Base-by-base conservation (phyloP, 2,329 filamentous ascomycete species). In the Leptographium galeiforme region DNA sequence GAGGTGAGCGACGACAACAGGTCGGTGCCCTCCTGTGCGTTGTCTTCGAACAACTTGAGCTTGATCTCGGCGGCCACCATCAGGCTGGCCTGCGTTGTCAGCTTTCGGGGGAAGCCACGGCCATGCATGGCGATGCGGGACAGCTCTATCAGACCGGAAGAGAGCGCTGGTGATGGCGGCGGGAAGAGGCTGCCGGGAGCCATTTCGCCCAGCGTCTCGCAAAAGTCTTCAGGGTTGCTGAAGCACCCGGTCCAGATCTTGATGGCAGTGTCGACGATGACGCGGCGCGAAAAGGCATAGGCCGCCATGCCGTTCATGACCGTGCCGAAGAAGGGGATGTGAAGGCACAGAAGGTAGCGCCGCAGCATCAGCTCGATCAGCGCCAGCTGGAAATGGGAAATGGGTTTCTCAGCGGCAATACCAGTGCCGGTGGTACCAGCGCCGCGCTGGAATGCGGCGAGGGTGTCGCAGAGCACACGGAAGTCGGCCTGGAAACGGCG, bases 231-330 rank as follows among this genome's bases (percentile, higher is more conserved):
- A 60, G 54, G 0, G 60, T 59, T 30, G 0, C 59, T 57, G 0
- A 56, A 60, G 11, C 55, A 54, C 41, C 36, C n/a, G 4, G 58
- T 58, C 57, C 62, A 65, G 3, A 64, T 57, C 32, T 63, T 64
- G 18, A 67, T 48, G 0, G 63, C 58, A 1, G 61, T 64, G 58
- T 75, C 72, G 11, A 74, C 63, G 25, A 67, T 69, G 46, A 75
- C 70, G 54, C 76, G 75, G 8, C 73, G 70, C 0, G 75, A 77
- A 61, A 74, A 79, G 59, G 75, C 75, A 56, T 73, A 78, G 1
- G 67, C 64, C 0, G 73, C 70, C 36, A 76, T 68, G 1, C 68
- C 63, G 6, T 69, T 64, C 0, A 74, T 69, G 11, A 67, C 65
- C 10, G 63, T 61, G 19, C 56, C 56, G 19, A 75, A 68, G 63